Evolutionary conservation across 2,329 filamentous ascomycete genomes (phyloP), one percentile per base, ranked within the genome.

Genomic region (Rutstroemia sp.): DNA sequence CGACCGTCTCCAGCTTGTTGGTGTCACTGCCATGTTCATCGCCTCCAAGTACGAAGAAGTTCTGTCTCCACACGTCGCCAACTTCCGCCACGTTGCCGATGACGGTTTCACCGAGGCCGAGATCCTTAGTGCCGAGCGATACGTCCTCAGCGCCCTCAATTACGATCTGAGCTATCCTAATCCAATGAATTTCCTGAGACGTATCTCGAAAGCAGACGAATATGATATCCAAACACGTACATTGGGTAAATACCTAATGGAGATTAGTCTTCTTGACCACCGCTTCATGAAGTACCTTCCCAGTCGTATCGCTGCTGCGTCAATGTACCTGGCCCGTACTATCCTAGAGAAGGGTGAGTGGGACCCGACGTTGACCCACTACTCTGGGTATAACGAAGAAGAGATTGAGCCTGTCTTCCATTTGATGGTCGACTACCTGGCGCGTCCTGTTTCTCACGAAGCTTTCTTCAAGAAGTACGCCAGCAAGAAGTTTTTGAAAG

Each of bases 401-500:
- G 90, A 99, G 73, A 91, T 99, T 65, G 83, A 92, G 71, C 92
- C 92, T 10, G 89, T 97, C 42, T 90, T 96, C 69, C 82, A 87
- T 66, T 80, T 97, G 59, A 96, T 99, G 92, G 85, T 99, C 60
- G 92, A 99, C 72, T 99, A 99, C 71, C 86, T 99, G 41, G 88
- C 88, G 58, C 85, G 89, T 12, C 94, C 92, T 25, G 88, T 96
- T 54, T 82, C 86, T 45, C 94, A 99, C 69, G 92, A 97, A 71
- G 95, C 94, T 39, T 96, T 99, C 79, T 97, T 96, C 81, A 96
- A 95, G 82, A 99, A 99, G 75, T 99, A 99, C 72, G 94, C 94
- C 56, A 95, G 90, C 82, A 99, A 97, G 80, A 96, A 96, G 76
- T 99, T 97, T 76, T 77, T 97, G 67, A 99, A 99, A 78, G 92